Percentiles rank a stretch among this genome's conserved stretches.
Conservation (phyloP, 306 rosid genomes). For the Medicago arabica region DNA sequence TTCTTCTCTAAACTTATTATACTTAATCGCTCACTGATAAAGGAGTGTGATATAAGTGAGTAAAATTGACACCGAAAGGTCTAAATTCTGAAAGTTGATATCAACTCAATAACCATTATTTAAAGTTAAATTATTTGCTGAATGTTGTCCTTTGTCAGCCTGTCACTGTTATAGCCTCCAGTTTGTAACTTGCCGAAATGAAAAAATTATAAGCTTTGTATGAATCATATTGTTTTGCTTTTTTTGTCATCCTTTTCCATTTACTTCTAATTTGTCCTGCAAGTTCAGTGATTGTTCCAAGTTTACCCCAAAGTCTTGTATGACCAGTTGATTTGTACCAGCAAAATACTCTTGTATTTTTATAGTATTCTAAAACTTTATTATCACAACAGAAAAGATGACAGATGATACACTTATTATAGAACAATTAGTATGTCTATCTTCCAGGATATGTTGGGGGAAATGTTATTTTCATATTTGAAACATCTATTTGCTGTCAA, state of each 20-base stretch:
- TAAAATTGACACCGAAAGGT: neutral
- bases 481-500: neutral
- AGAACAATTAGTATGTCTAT: neutral
- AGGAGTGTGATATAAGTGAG: neutral
- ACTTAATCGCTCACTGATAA: neutral
- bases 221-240: constrained; percentile 11
- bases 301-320: neutral
- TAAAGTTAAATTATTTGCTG: neutral
- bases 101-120: neutral
- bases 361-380: neutral
- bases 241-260: neutral
- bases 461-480: constrained; percentile 8
- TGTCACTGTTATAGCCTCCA: neutral
- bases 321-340: constrained; percentile 8
- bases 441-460: constrained; percentile 14
- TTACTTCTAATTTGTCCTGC: constrained; percentile 1
- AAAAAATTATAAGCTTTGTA: constrained; percentile 11
- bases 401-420: neutral
- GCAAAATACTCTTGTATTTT: neutral
- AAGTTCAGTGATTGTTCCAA: neutral
- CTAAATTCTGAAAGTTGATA: neutral
- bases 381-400: neutral
- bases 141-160: constrained; percentile 1
- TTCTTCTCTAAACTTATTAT: constrained; percentile 31
- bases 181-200: constrained; percentile 16